Conservation (phyloP, 2,329 filamentous ascomycete genomes). For the Aspergillus texensis region DNA sequence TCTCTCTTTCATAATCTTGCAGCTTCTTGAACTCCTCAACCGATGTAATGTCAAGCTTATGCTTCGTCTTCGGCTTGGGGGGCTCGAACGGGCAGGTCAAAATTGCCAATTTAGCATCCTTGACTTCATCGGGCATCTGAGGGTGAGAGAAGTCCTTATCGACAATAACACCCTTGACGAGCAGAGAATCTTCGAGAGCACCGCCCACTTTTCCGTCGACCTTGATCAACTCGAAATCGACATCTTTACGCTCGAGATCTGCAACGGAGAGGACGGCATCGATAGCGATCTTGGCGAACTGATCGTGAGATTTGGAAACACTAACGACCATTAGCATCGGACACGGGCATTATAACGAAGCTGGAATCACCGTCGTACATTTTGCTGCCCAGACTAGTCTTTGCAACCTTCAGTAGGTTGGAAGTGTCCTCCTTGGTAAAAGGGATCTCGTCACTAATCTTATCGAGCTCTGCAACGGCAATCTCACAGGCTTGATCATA, state of each 20-base stretch:
- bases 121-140: constrained; percentile 96
- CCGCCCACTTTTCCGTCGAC: constrained; percentile 98
- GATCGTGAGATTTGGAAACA: constrained; percentile 97
- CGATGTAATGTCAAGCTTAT: constrained; percentile 95
- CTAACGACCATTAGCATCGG: constrained; percentile 27
- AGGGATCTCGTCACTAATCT: constrained; percentile 86
- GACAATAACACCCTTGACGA: constrained; percentile 97
- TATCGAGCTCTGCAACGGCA: constrained; percentile 87
- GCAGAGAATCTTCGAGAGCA: constrained; percentile 84
- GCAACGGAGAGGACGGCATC: constrained; percentile 96
- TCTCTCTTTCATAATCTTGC: constrained; percentile 91
- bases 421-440: constrained; percentile 78
- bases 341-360: neutral
- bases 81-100: constrained; percentile 98
- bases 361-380: constrained; percentile 56
- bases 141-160: constrained; percentile 99
- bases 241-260: constrained; percentile 92
- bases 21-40: constrained; percentile 99
- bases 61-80: constrained; percentile 99
- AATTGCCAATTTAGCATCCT: constrained; percentile 95
- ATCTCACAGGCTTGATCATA: constrained; percentile 98
- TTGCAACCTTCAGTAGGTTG: constrained; percentile 92
- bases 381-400: constrained; percentile 95
- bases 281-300: constrained; percentile 95
- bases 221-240: constrained; percentile 99